Base-by-base conservation (phyloP, 176 grass and related monocot genomes). In the Carex myosuroides region DNA sequence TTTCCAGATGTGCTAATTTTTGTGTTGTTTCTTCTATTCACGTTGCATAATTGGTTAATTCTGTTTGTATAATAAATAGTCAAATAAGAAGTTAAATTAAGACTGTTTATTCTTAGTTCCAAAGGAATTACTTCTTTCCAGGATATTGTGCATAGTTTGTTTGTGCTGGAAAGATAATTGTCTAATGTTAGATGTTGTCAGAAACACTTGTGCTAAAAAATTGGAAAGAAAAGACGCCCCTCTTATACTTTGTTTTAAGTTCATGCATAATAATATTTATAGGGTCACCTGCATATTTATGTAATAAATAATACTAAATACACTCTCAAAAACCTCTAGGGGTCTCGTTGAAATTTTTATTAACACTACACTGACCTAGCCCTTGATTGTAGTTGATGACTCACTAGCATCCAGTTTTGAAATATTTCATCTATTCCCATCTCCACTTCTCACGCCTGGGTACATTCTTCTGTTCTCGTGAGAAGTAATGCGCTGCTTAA, bases 21-120 rank as follows among this genome's bases (percentile, higher is more conserved):
- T 16, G 58, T 87, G 29, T 67, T 83, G 60, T 86, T 68, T 44
- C 64, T 80, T 64, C 81, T 70, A 77, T 84, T 72, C 64, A 17
- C 35, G 44, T 66, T 81, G 16, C 61, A 37, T 22, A 85, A 21
- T 65, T 83, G 8, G 80, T 81, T 81, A 81, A n/a, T 84, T 63
- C 56, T 1, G 42, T 17, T 77, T 5, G 44, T 62, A 56, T 89
- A 48, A 53, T 59, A 50, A 50, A 50, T 89, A 79, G 70, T 80
- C 89, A 85, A 76, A 68, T 17, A 12, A 86, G 81, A 53, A 84
- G 66, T 65, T 55, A 64, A 13, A 64, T 18, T 65, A 13, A 20
- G 30, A 0, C 12, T 74, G 46, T 50, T 74, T 6, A 29, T 68
- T 17, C 30, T 68, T 8, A 20, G 17, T 75, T 75, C 20, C 66